Conservation (phyloP, 176 grass and related monocot species). For the Aegilops tauschii region DNA sequence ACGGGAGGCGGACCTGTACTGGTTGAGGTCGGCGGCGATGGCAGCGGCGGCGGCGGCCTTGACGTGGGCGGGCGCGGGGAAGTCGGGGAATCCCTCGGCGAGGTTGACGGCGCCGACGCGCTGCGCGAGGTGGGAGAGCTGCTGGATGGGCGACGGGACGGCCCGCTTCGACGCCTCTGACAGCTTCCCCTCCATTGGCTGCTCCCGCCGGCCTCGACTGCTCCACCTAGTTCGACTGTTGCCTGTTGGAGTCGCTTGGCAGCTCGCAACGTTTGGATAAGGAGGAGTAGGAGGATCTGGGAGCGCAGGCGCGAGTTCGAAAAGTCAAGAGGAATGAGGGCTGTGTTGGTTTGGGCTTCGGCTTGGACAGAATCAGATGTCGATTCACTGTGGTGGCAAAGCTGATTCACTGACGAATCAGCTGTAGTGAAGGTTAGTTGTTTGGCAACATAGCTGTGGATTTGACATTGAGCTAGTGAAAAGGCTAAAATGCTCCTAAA, state of each 20-base stretch:
- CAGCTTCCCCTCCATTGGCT: conserved; percentile 61
- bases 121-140: conserved; percentile 82
- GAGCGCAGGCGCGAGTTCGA: too few species aligned
- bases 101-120: conserved; percentile 79
- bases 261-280: neutral
- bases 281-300: neutral
- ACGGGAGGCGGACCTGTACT: conserved; percentile 59
- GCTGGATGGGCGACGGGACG: conserved; percentile 64
- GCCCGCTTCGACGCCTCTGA: conserved; percentile 48
- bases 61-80: conserved; percentile 62
- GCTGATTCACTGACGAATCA: too few species aligned
- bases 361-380: too few species aligned
- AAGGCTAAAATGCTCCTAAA: too few species aligned
- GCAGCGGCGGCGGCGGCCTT: conserved; percentile 66
- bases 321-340: too few species aligned
- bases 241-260: neutral
- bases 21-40: conserved; percentile 75
- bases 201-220: neutral
- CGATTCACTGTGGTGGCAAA: too few species aligned
- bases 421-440: too few species aligned
- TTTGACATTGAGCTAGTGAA: too few species aligned
- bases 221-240: neutral
- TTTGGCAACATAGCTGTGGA: too few species aligned
- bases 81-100: conserved; percentile 93
- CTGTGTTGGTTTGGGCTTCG: too few species aligned